Evolutionary conservation across 139 green algal species (phyloP), one percentile per base, ranked within the genome.

Genomic region (Spirogloea muscicola): DNA sequence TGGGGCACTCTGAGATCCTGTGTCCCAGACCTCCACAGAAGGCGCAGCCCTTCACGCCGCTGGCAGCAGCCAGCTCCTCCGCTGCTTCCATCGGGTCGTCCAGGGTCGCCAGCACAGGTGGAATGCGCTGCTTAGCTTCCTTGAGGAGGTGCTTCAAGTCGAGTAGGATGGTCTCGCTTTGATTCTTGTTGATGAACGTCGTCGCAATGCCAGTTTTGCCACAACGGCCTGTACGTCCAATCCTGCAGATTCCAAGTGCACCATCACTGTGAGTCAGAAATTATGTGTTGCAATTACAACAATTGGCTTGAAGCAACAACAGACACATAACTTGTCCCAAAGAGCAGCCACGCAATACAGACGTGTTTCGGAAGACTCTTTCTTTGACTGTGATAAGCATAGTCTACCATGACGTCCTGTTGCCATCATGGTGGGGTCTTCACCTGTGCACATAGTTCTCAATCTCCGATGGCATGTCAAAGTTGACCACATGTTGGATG

Each of bases 401-500:
- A n/a, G n/a, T n/a, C n/a, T n/a, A n/a, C n/a, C n/a, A n/a, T n/a
- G n/a, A n/a, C n/a, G n/a, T n/a, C n/a, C n/a, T n/a, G n/a, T n/a
- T n/a, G n/a, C n/a, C n/a, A n/a, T n/a, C n/a, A n/a, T n/a, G n/a
- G n/a, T n/a, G n/a, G n/a, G n/a, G n/a, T n/a, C n/a, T n/a, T n/a
- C n/a, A n/a, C n/a, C 87, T 40, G 78, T 98, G 94, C 58, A 98
- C 94, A 79, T 99, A 82, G 81, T 98, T 98, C 73, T 99, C 94
- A 58, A 99, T 97, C 80, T 98, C 94, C 40, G 90, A 83, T 1
- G 94, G 94, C 94, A 99, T 98, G 89, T 99, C 94, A 77, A 91
- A 99, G 82, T 99, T 99, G 84, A 99, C 89, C 3, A 99, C 94
- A 72, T 99, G 94, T 86, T 96, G 88, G 72, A 98, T 95, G 68